A percentile compares a stretch with the other conserved stretches of the same genome.
Evolutionary conservation across 176 grass and related monocot genomes (phyloP).

Genomic region (Themeda triandra): DNA sequence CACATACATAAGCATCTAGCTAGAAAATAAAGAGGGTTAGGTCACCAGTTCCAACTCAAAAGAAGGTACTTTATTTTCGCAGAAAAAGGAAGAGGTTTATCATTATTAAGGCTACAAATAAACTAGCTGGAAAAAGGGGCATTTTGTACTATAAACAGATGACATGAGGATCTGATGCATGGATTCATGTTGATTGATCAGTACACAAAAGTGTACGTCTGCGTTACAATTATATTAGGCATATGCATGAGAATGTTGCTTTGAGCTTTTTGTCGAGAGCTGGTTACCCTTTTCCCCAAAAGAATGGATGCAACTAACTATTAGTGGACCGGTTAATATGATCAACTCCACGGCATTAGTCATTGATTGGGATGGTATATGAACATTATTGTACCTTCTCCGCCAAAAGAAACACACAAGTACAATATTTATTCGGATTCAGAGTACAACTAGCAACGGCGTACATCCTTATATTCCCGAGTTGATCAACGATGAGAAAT

Average conservation of each 20-base stretch:
- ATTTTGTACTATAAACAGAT: background rate
- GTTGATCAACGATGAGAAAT: background rate
- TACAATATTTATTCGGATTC: background rate
- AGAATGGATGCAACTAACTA: background rate
- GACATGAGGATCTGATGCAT: background rate
- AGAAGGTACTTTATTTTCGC: no score
- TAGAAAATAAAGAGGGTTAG: background rate
- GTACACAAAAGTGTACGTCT: constrained; percentile 2
- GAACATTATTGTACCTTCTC: constrained; percentile 9
- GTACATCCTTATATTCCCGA: background rate
- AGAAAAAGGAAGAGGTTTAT: no score
- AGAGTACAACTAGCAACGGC: background rate
- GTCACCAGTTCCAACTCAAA: background rate
- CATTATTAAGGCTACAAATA: background rate
- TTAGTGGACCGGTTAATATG: background rate
- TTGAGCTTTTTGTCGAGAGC: constrained; percentile 11
- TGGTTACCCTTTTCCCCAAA: background rate
- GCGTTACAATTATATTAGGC: background rate
- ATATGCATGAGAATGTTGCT: background rate
- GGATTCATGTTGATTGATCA: background rate
- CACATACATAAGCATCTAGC: no score
- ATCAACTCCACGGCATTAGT: background rate
- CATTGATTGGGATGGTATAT: background rate
- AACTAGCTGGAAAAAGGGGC: background rate
- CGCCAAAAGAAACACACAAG: background rate